Evolutionary conservation across 495 filamentous ascomycete genomes (phyloP), one percentile per base, ranked within the genome.

Genomic region (Penicillium pulvis): DNA sequence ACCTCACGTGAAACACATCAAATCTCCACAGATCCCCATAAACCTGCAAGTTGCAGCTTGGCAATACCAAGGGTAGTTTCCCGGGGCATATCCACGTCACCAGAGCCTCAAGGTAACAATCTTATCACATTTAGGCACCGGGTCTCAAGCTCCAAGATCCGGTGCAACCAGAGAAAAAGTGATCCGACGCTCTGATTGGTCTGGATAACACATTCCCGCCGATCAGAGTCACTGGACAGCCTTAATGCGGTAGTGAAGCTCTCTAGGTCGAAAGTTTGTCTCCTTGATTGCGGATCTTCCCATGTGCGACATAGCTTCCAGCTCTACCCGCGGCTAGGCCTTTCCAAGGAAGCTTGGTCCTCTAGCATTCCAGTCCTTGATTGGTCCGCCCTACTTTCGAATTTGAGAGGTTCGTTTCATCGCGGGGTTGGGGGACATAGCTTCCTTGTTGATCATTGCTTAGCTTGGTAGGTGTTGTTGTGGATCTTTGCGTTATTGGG

Each of bases 101-200:
- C 4, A 26, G 46, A 49, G 46, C 24, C 46, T 49, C 46, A 49
- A 49, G 10, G 16, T 49, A 17, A 30, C 16, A 31, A 17, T 31
- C 46, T 49, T 8, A 49, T 49, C 46, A 49, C 26, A 49, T 30
- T 28, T 49, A 49, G 26, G 26, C 7, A 16, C 8, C 26, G 24
- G 44, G 44, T 24, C 10, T 10, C 20, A n/a, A 14, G 24, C 12
- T 31, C 16, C 26, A 30, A 28, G 23, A 28, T 30, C 46, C 46
- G 46, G 26, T n/a, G 46, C 46, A 28, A 17, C 46, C 46, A 17
- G 14, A 17, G 43, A n/a, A 49, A 30, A 49, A 30, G 24, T 49
- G 46, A 49, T 49, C 16, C 46, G 26, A 10, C 16, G 9, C 3
- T 9, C 46, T 12, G 0, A 49, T 49, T 49, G 46, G 46, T 42